Conservation (phyloP, 495 filamentous ascomycete genomes). For the Lepidopterella palustris region DNA sequence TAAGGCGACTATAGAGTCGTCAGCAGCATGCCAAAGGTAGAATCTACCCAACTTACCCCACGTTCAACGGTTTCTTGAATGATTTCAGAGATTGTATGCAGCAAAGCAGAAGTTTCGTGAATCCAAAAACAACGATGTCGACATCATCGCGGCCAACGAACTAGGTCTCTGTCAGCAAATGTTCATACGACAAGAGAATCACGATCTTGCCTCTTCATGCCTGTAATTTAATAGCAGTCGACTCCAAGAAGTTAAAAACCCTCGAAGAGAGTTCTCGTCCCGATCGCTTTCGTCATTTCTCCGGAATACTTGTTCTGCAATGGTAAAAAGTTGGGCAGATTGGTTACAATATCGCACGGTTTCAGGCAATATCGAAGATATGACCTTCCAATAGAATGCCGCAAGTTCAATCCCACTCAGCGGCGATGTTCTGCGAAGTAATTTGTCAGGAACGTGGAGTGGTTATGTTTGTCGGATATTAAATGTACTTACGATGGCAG, state of each 20-base stretch:
- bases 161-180: neutral
- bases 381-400: conserved; percentile 47
- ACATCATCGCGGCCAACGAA: conserved; percentile 44
- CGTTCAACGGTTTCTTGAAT: conserved; percentile 27
- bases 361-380: conserved; percentile 46
- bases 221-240: conserved; percentile 41
- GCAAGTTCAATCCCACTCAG: conserved; percentile 33
- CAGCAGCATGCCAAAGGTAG: neutral
- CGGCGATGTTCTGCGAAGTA: conserved; percentile 2
- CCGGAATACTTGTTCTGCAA: conserved; percentile 31
- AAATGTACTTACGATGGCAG: conserved; percentile 4
- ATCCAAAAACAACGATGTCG: conserved; percentile 45
- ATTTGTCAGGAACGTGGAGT: neutral
- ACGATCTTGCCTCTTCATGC: conserved; percentile 35
- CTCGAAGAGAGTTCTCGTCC: conserved; percentile 22
- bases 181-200: neutral
- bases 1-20: conserved; percentile 33
- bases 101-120: conserved; percentile 42
- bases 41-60: neutral
- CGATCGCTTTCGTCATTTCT: conserved; percentile 18
- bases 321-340: conserved; percentile 53
- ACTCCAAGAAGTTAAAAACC: conserved; percentile 23
- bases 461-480: neutral
- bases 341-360: conserved; percentile 40
- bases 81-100: conserved; percentile 29